Evolutionary conservation across 768 basidiomycete species (phyloP).

Genomic region (Daedalea quercina): DNA sequence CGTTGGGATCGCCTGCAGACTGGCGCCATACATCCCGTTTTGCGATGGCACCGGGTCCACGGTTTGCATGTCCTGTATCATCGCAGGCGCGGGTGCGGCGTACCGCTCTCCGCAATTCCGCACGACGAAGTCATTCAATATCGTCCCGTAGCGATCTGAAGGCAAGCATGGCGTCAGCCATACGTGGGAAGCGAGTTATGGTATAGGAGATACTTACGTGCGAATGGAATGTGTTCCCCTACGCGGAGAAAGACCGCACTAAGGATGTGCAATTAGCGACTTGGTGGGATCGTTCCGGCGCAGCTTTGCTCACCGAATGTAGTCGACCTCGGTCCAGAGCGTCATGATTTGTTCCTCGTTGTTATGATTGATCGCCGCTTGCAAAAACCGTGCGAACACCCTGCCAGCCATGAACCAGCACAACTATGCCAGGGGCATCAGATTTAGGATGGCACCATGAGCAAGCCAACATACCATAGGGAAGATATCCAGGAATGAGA

Average conservation of each 20-base stretch:
- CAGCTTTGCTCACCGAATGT: slow-evolving; percentile 46
- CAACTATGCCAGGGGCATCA: slow-evolving; percentile 10
- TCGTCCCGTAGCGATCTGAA: slow-evolving; percentile 44
- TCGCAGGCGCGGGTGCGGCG: not conserved
- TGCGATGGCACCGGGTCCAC: not conserved
- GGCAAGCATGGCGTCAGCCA: not conserved
- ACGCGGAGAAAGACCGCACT: slow-evolving; percentile 56
- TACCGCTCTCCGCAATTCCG: slow-evolving; percentile 20
- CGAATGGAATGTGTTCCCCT: slow-evolving; percentile 62
- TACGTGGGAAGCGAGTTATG: not conserved
- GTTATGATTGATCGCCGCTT: slow-evolving; percentile 53
- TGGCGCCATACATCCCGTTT: not conserved
- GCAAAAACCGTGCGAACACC: slow-evolving; percentile 59
- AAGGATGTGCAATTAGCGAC: slow-evolving; percentile 2
- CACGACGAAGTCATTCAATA: slow-evolving; percentile 38
- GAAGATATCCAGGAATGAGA: slow-evolving; percentile 64
- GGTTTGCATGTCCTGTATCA: not conserved
- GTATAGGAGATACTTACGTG: slow-evolving; percentile 29
- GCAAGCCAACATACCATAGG: slow-evolving; percentile 56
- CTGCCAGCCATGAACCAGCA: slow-evolving; percentile 63
- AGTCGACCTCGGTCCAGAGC: slow-evolving; percentile 57
- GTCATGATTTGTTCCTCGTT: slow-evolving; percentile 51
- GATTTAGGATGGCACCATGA: too few relatives aligned
- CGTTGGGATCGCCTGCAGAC: not conserved
- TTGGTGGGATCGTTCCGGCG: not conserved